Evolutionary conservation across 208 protist genomes (phyloP).

Genomic region (Phytomonas sp.): DNA sequence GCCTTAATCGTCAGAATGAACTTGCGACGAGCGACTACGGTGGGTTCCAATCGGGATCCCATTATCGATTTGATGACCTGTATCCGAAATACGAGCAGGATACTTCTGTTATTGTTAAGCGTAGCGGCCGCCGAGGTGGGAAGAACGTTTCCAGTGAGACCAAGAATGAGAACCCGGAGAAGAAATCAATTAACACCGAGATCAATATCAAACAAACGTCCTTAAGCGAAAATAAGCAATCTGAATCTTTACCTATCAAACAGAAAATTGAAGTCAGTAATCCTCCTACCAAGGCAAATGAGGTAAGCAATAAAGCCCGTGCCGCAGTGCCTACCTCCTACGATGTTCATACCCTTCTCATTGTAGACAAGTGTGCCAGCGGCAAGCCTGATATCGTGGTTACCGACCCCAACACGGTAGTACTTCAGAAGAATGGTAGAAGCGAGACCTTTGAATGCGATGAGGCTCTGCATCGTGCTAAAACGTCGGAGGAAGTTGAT

Average conservation of each 20-base stretch:
- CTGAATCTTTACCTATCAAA: neutral
- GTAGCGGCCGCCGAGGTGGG: slow-evolving; percentile 66
- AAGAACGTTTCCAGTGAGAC: slow-evolving; percentile 44
- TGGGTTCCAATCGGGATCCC: slow-evolving; percentile 17
- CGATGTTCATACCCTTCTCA: slow-evolving; percentile 64
- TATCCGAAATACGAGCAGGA: slow-evolving; percentile 20
- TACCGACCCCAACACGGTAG: slow-evolving; percentile 42
- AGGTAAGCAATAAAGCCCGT: slow-evolving; percentile 16
- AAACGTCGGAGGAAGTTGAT: slow-evolving; percentile 30
- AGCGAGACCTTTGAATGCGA: slow-evolving; percentile 68
- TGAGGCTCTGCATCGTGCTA: slow-evolving; percentile 38
- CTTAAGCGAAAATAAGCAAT: neutral
- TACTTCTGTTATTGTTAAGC: slow-evolving; percentile 15
- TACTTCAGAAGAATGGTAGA: slow-evolving; percentile 50
- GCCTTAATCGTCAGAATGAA: slow-evolving; percentile 2
- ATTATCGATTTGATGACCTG: slow-evolving; percentile 23
- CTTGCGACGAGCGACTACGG: slow-evolving; percentile 22
- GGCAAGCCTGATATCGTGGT: slow-evolving; percentile 17
- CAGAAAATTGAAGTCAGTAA: neutral
- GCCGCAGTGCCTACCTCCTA: slow-evolving; percentile 62
- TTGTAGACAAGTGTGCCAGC: slow-evolving; percentile 35
- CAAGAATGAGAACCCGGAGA: slow-evolving; percentile 37
- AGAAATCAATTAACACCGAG: slow-evolving; percentile 24
- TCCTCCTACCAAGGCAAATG: slow-evolving; percentile 1
- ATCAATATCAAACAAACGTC: slow-evolving; percentile 20